phyloP scores from a whole-genome alignment of 2,329 filamentous ascomycete species.

The Phialophora verrucosa region DNA sequence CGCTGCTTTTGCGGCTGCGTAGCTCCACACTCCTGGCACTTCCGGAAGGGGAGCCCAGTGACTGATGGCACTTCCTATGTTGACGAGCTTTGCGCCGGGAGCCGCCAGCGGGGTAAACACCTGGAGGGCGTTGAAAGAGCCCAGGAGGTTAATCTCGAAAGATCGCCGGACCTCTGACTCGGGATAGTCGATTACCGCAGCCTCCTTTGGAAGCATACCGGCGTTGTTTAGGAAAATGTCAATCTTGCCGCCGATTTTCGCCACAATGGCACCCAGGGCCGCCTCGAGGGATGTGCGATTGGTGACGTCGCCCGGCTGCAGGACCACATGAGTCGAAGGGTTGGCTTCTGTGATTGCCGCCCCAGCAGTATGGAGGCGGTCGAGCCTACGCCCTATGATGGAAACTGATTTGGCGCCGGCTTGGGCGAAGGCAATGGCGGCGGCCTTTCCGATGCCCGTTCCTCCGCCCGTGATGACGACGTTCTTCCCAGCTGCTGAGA shows the following conservation, averaged over 20 bases:
- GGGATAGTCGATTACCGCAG: constrained; percentile 2
- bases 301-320: background rate
- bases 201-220: constrained; percentile 12
- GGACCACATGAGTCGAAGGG: constrained; percentile 3
- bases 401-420: constrained; percentile 15
- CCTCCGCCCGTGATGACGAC: constrained; percentile 42
- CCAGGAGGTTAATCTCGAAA: constrained; percentile 5
- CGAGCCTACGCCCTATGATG: constrained; percentile 9
- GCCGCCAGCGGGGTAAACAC: background rate
- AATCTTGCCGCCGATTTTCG: constrained; percentile 12
- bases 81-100: background rate
- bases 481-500: constrained; percentile 38
- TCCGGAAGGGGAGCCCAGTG: background rate
- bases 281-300: background rate
- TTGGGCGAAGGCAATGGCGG: constrained; percentile 42
- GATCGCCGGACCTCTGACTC: background rate
- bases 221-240: constrained; percentile 22
- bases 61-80: background rate
- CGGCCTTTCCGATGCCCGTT: constrained; percentile 42
- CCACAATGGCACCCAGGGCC: constrained; percentile 11
- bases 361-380: constrained; percentile 12
- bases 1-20: background rate
- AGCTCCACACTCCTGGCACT: constrained; percentile 7
- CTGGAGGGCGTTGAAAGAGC: background rate
- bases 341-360: constrained; percentile 1